Conservation (phyloP, 176 grass and related monocot species). For the Oryza brachyantha region DNA sequence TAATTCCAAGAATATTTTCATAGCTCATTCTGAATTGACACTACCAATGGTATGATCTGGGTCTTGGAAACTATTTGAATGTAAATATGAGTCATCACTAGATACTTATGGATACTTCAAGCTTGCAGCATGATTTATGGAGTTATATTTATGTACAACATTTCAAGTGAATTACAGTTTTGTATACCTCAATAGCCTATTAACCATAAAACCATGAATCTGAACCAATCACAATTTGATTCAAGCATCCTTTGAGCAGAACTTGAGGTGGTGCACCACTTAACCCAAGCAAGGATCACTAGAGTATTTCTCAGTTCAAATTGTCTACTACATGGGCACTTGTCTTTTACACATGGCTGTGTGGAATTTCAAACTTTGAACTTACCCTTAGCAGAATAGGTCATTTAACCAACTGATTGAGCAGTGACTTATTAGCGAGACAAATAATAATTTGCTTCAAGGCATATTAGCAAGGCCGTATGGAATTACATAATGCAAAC, state of each 20-base stretch:
- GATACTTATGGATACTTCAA: background rate
- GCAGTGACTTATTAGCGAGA: background rate
- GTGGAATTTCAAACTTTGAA: background rate
- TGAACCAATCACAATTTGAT: background rate
- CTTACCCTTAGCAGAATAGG: background rate
- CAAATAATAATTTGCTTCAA: background rate
- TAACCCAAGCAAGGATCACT: background rate
- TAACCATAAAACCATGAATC: background rate
- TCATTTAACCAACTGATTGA: background rate
- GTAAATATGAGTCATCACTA: background rate
- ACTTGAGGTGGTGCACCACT: background rate
- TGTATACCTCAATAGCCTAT: background rate
- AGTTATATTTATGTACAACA: background rate
- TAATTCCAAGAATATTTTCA: background rate
- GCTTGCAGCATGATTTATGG: background rate
- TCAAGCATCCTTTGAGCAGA: background rate
- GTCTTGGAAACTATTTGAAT: background rate
- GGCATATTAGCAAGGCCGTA: background rate
- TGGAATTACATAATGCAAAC: background rate
- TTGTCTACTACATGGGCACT: background rate
- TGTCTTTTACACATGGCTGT: background rate
- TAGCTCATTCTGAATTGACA: background rate
- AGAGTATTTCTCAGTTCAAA: background rate
- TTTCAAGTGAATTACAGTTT: background rate
- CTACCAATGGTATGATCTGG: background rate